Percentiles rank a stretch among this genome's conserved stretches.
Conservation (phyloP, 352 stramenopile genomes). For the Globisporangium nagaii region DNA sequence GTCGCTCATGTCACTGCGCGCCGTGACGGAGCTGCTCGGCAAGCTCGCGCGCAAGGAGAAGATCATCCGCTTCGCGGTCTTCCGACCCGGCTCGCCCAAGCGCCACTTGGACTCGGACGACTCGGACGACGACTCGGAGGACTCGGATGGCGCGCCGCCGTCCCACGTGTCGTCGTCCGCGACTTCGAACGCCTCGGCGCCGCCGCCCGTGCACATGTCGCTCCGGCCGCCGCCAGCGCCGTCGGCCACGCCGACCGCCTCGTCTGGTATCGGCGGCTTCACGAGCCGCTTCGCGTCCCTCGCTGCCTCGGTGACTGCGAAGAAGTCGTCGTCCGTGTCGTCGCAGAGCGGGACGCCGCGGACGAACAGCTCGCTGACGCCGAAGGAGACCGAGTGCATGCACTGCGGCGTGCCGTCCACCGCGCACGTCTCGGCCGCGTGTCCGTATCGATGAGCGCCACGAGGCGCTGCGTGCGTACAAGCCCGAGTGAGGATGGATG, state of each 20-base stretch:
- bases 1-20: slow-evolving; percentile 72
- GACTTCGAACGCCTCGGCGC: slow-evolving; percentile 17
- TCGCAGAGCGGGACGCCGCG: slow-evolving; percentile 21
- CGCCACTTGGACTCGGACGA: slow-evolving; percentile 35
- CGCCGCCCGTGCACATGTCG: slow-evolving; percentile 25
- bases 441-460: slow-evolving; percentile 39
- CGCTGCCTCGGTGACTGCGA: slow-evolving; percentile 44
- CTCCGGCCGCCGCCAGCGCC: slow-evolving; percentile 20
- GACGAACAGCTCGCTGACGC: slow-evolving; percentile 18
- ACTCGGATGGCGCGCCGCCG: slow-evolving; percentile 33
- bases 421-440: slow-evolving; percentile 39
- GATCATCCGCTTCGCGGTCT: slow-evolving; percentile 73
- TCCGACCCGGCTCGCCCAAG: slow-evolving; percentile 46
- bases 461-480: not conserved
- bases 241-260: slow-evolving; percentile 6
- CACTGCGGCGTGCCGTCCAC: slow-evolving; percentile 42
- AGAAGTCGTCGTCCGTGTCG: slow-evolving; percentile 22
- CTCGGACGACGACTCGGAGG: slow-evolving; percentile 39
- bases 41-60: slow-evolving; percentile 77
- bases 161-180: slow-evolving; percentile 18
- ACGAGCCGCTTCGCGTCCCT: slow-evolving; percentile 59
- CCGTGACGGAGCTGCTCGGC: slow-evolving; percentile 64
- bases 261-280: slow-evolving; percentile 23
- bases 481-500: not conserved
- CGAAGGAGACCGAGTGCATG: slow-evolving; percentile 31